Evolutionary conservation across 768 basidiomycete genomes (phyloP).

Genomic region (Neoboletus subvelutipes): DNA sequence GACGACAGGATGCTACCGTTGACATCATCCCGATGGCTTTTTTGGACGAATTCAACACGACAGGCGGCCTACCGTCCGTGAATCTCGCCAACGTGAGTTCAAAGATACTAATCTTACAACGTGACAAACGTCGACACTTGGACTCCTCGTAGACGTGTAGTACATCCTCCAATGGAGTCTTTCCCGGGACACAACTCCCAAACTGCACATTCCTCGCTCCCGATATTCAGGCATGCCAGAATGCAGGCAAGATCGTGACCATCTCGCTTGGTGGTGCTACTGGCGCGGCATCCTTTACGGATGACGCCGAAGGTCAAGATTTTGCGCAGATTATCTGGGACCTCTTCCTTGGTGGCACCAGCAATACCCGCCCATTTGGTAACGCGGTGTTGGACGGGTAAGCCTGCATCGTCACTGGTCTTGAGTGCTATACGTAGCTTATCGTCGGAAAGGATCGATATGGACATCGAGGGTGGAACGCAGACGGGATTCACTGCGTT

Average conservation of each 20-base stretch:
- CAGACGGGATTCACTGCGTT: slow-evolving; percentile 34
- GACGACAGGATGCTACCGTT: slow-evolving; percentile 50
- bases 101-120: background rate
- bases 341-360: slow-evolving; percentile 65
- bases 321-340: slow-evolving; percentile 71
- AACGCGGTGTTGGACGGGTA: slow-evolving; percentile 71
- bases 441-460: slow-evolving; percentile 35
- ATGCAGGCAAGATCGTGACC: slow-evolving; percentile 60
- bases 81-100: slow-evolving; percentile 56
- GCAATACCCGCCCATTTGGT: slow-evolving; percentile 69
- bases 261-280: slow-evolving; percentile 63
- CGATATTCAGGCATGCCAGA: slow-evolving; percentile 65
- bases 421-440: background rate
- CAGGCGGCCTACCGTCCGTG: slow-evolving; percentile 57
- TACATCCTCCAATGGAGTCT: slow-evolving; percentile 51
- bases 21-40: slow-evolving; percentile 64
- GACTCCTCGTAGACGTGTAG: slow-evolving; percentile 55
- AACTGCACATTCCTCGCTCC: slow-evolving; percentile 61
- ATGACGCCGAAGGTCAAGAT: slow-evolving; percentile 52
- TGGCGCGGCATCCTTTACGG: slow-evolving; percentile 58
- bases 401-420: background rate
- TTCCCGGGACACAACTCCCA: slow-evolving; percentile 60
- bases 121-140: background rate
- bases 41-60: slow-evolving; percentile 55
- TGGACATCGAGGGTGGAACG: slow-evolving; percentile 49